A percentile compares a stretch with the other conserved stretches of the same genome.
Conservation (phyloP, 352 stramenopile genomes). For the Saprolegnia diclina region DNA sequence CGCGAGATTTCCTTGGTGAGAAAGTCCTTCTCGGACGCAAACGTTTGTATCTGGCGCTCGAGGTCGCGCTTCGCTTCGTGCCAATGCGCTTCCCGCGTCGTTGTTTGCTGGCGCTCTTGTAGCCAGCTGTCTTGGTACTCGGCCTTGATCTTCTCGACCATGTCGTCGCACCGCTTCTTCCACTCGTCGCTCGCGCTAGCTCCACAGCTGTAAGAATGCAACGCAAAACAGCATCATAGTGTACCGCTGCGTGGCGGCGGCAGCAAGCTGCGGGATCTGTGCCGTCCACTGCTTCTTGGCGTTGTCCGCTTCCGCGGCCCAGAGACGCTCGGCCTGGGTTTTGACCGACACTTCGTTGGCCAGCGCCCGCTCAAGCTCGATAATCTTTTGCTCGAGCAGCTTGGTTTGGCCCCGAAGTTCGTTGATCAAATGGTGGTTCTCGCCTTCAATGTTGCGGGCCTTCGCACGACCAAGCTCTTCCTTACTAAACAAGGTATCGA, state of each 20-base stretch:
- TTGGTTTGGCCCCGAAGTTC: conserved; percentile 32
- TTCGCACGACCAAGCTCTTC: conserved; percentile 44
- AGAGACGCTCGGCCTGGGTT: conserved; percentile 35
- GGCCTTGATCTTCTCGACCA: conserved; percentile 24
- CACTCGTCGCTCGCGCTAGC: conserved; percentile 25
- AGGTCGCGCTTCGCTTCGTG: conserved; percentile 32
- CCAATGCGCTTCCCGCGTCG: conserved; percentile 21
- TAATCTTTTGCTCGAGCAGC: conserved; percentile 17
- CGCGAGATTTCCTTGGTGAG: conserved; percentile 43
- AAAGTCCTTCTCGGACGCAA: conserved; percentile 42
- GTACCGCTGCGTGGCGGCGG: conserved; percentile 31
- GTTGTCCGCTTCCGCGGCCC: conserved; percentile 34
- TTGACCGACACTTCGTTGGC: conserved; percentile 34
- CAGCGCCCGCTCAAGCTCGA: conserved; percentile 32
- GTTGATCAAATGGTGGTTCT: conserved; percentile 41
- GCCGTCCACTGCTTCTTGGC: conserved; percentile 42
- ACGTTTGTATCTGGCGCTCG: conserved; percentile 42
- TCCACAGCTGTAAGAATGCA: background rate
- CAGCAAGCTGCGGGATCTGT: conserved; percentile 47
- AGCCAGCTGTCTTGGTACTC: conserved; percentile 25
- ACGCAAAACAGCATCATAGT: background rate
- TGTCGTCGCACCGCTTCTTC: conserved; percentile 24
- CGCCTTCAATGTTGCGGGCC: conserved; percentile 39
- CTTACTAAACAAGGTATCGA: conserved; percentile 25
- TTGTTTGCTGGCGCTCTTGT: conserved; percentile 13